Evolutionary conservation across 2,329 filamentous ascomycete species (phyloP).

Genomic region (Ophiocordyceps sinensis): DNA sequence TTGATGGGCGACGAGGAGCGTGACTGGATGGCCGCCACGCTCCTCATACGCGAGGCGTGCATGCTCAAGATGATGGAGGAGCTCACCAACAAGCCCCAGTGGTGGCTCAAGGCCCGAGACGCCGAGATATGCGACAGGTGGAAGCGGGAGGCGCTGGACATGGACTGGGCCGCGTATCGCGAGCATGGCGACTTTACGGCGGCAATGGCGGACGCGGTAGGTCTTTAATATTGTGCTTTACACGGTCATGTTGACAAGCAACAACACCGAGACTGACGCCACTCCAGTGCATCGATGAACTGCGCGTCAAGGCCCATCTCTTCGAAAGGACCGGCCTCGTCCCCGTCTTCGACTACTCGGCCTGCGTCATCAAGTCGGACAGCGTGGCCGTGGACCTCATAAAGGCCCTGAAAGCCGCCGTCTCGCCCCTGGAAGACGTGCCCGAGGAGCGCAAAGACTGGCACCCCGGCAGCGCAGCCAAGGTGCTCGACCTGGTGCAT

Average conservation of each 20-base stretch:
- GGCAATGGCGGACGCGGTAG: conserved; percentile 15
- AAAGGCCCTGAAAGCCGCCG: conserved; percentile 25
- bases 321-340: conserved; percentile 18
- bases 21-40: conserved; percentile 12
- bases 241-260: too few relatives aligned
- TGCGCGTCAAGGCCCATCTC: conserved; percentile 16
- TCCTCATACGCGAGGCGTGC: conserved; percentile 16
- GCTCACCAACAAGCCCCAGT: conserved; percentile 19
- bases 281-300: conserved; percentile 17
- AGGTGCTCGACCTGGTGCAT: conserved; percentile 48
- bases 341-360: conserved; percentile 17
- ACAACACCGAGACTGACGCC: too few relatives aligned
- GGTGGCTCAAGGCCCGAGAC: conserved; percentile 18
- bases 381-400: conserved; percentile 10
- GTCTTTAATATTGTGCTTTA: too few relatives aligned
- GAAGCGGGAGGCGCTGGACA: conserved; percentile 13
- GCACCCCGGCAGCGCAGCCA: conserved; percentile 41
- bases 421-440: conserved; percentile 33
- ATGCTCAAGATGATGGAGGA: conserved; percentile 18
- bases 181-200: conserved; percentile 13
- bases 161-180: conserved; percentile 13
- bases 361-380: conserved; percentile 21
- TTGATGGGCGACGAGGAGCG: background rate
- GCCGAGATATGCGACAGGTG: conserved; percentile 12
- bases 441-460: conserved; percentile 39